Conservation (phyloP, 192 early-diverging fungal genomes). For the Spizellomyces sp. region DNA sequence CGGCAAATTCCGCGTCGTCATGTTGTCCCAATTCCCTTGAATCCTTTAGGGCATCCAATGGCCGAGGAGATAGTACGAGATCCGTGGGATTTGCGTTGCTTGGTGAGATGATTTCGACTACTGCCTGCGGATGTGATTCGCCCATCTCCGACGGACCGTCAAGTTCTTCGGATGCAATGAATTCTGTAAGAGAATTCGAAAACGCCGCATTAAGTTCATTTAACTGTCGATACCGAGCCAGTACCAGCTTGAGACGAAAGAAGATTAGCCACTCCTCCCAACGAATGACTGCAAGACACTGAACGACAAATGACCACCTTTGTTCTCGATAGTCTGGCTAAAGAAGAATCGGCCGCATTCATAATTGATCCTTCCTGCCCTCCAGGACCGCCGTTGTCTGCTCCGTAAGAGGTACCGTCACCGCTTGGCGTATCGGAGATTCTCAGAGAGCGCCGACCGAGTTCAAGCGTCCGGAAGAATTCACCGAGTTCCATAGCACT, state of each 20-base stretch:
- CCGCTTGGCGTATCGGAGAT: background rate
- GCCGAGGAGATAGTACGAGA: background rate
- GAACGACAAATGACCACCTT: background rate
- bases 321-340: slow-evolving; percentile 1
- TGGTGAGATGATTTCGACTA: background rate
- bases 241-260: slow-evolving; percentile 2
- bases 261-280: background rate
- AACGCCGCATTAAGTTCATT: slow-evolving; percentile 28
- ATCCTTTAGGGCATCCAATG: background rate
- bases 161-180: slow-evolving; percentile 15
- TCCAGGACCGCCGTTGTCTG: background rate
- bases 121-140: background rate
- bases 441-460: slow-evolving; percentile 3
- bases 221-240: slow-evolving; percentile 29
- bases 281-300: too few relatives aligned
- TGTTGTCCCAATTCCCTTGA: background rate
- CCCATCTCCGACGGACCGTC: background rate
- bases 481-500: slow-evolving; percentile 10
- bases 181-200: slow-evolving; percentile 25
- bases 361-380: background rate
- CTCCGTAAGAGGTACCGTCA: background rate
- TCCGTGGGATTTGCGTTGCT: background rate
- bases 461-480: slow-evolving; percentile 23
- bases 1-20: too few relatives aligned
- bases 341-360: background rate